Base-by-base conservation (phyloP, 2,329 filamentous ascomycete species). In the Microthyrium microscopicum region DNA sequence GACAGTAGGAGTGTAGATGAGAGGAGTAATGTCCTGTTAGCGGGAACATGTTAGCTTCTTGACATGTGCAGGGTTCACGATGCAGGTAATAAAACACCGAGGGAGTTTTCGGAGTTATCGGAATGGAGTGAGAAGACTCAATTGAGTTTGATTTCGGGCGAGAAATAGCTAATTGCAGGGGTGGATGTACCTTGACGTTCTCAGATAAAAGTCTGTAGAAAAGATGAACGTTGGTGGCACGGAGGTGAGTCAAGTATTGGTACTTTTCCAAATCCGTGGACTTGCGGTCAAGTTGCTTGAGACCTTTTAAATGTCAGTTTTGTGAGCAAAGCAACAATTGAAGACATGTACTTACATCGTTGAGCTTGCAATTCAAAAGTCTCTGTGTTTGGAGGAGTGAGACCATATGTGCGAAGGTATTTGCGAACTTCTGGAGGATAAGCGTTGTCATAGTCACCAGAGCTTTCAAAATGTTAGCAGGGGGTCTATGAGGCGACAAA, bases 1-100 rank as follows among this genome's bases (percentile, higher is more conserved):
- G 47, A 98, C 84, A 49, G 80, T 85, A 29, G 81, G 81, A 13
- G 81, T 89, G 62, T 89, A 89, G 47, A 89, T 81, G 42, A 87
- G 62, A 31, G 81, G 81, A 60, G 83, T 85, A 44, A 87, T 61
- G 47, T 84, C 77, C 59, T 77, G 65, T 12, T 3, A 5, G 20
- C 15, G 7, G 6, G 39, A 76, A 47, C 33, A 40, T 12, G 27
- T 11, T 29, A 29, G 27, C 15, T 9, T 29, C 27, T 11, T 8
- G 8, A 15, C 9, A 29, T 29, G 31, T 21, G 21, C 31, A 24
- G 31, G 18, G 31, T 33, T 24, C 25, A 16, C 16, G 27, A 33
- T 18, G 12, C 27, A 18, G 21, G 25, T 21, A 33, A 27, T 9
- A n/a, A 25, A 9, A 25, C 22, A 25, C 9, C 9, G 22, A 25